A percentile compares a stretch with the other conserved stretches of the same genome.
Conservation (phyloP, 768 basidiomycete genomes). For the Suillus occidentalis region DNA sequence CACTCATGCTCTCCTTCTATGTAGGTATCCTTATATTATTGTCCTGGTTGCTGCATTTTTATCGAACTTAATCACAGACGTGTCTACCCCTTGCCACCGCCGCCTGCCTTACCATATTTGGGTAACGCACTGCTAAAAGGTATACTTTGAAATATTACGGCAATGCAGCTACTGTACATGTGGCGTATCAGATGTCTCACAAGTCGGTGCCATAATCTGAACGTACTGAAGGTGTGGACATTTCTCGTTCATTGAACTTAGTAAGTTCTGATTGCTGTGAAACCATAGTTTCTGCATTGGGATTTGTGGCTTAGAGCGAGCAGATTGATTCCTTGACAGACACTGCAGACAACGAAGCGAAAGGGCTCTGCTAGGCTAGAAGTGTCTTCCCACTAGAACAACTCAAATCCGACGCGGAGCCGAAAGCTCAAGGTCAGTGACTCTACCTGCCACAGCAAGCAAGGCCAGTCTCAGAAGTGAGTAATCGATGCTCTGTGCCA, state of each 20-base stretch:
- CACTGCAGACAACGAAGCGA: not conserved
- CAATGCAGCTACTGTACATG: not conserved
- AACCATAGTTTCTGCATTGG: not conserved
- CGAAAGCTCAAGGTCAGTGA: too few species aligned
- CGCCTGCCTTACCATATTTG: too few species aligned
- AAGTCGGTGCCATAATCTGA: not conserved
- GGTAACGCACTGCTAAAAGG: too few species aligned
- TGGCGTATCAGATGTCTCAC: not conserved
- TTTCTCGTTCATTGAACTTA: not conserved
- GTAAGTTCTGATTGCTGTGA: not conserved
- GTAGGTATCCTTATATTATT: too few species aligned
- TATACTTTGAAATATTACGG: not conserved
- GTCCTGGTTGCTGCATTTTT: too few species aligned
- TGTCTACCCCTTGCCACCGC: too few species aligned
- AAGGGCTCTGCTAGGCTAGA: not conserved
- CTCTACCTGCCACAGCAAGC: too few species aligned
- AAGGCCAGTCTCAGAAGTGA: too few species aligned
- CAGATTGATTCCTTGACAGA: not conserved
- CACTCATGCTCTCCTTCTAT: too few species aligned
- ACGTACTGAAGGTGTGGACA: not conserved
- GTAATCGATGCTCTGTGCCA: too few species aligned
- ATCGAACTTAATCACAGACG: too few species aligned
- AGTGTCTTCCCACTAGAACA: not conserved
- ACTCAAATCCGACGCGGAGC: not conserved
- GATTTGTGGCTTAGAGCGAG: not conserved